Evolutionary conservation across 1,284 basidiomycete genomes (phyloP).

Genomic region (Apiotrichum gracile): DNA sequence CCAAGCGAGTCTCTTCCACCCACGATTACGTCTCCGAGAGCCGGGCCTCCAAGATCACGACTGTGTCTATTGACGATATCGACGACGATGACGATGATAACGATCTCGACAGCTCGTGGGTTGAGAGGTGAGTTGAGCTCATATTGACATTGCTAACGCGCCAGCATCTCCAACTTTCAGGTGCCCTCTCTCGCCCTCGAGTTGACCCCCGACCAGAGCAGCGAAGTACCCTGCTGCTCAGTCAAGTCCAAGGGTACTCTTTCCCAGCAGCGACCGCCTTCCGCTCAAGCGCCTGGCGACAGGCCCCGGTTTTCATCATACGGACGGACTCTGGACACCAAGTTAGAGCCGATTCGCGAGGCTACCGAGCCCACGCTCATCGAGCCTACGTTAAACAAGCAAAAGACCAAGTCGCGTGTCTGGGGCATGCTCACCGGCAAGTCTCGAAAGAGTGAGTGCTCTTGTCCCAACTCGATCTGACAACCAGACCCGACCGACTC

Average conservation of each 20-base stretch:
- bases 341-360: background rate
- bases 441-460: conserved; percentile 15
- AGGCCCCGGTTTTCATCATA: conserved; percentile 9
- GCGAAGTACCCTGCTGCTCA: background rate
- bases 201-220: background rate
- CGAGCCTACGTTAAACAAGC: conserved; percentile 18
- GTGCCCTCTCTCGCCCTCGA: background rate
- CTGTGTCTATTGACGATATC: conserved; percentile 2
- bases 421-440: conserved; percentile 34
- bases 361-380: conserved; percentile 1
- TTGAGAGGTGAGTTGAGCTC: background rate
- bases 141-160: background rate
- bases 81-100: background rate
- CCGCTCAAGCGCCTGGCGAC: too few species aligned
- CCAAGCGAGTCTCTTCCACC: conserved; percentile 10
- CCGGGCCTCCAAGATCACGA: background rate
- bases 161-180: background rate
- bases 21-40: conserved; percentile 15
- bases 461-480: background rate
- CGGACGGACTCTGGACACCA: conserved; percentile 9
- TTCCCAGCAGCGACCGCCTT: background rate
- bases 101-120: conserved; percentile 5
- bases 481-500: background rate
- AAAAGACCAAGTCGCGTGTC: conserved; percentile 35
- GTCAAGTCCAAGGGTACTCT: conserved; percentile 5